phyloP scores from a whole-genome alignment of 1,284 basidiomycete species.

The Farysia itapuensis region DNA sequence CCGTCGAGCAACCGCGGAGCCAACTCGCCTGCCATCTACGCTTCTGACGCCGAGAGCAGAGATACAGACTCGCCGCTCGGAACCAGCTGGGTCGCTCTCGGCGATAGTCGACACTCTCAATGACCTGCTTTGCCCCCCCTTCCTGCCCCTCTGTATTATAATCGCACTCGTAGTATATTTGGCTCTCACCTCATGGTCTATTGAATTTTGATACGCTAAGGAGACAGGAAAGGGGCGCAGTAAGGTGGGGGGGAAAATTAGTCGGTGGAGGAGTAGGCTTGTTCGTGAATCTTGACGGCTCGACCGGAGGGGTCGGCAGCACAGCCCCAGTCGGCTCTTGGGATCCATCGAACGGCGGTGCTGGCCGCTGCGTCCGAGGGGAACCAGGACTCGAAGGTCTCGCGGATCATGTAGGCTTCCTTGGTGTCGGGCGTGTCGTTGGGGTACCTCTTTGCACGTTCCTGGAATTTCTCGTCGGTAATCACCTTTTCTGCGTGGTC shows the following conservation, averaged over 20 bases:
- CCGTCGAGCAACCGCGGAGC: constrained; percentile 10
- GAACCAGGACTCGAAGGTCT: constrained; percentile 79
- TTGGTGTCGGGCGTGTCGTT: constrained; percentile 89
- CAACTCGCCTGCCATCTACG: constrained; percentile 16
- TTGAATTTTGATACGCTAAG: no score
- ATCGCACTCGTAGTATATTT: no score
- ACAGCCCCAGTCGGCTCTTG: constrained; percentile 92
- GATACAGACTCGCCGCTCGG: constrained; percentile 29
- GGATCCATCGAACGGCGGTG: constrained; percentile 72
- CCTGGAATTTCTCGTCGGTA: constrained; percentile 79
- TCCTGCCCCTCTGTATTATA: no score
- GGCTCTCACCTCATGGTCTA: no score
- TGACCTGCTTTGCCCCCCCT: no score
- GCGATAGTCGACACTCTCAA: constrained; percentile 13
- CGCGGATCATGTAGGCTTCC: constrained; percentile 92
- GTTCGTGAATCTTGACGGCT: constrained; percentile 91
- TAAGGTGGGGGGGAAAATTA: constrained; percentile 2
- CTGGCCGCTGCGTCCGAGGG: constrained; percentile 80
- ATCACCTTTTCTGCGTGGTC: constrained; percentile 76
- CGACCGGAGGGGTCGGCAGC: constrained; percentile 90
- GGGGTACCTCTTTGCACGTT: constrained; percentile 76
- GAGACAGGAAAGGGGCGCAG: no score
- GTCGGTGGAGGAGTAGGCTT: constrained; percentile 69
- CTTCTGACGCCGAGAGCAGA: constrained; percentile 11
- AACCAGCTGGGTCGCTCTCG: constrained; percentile 36